A percentile compares a stretch with the other conserved stretches of the same genome.
Conservation (phyloP, 805 yeast species). For the Ogataea zsoltii region DNA sequence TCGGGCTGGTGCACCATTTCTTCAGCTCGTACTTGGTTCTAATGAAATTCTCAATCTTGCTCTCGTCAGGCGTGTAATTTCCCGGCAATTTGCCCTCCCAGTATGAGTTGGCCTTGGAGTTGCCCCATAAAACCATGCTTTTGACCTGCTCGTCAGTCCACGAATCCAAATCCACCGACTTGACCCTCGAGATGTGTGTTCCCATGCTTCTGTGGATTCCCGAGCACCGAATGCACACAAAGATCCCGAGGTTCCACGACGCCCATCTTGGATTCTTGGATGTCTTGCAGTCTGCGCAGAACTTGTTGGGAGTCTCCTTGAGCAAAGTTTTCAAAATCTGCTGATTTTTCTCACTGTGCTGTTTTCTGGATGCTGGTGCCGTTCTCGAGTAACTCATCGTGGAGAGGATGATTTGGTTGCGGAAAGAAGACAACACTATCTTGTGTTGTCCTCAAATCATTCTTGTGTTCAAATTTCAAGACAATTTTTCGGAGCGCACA, state of each 20-base stretch:
- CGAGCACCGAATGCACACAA: slow-evolving; percentile 91
- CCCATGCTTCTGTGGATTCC: slow-evolving; percentile 96
- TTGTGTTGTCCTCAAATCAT: too few relatives aligned
- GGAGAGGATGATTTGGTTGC: slow-evolving; percentile 3
- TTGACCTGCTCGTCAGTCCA: slow-evolving; percentile 94
- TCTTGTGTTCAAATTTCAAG: too few relatives aligned
- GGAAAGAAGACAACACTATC: too few relatives aligned
- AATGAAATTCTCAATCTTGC: slow-evolving; percentile 85
- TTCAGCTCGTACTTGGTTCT: slow-evolving; percentile 88
- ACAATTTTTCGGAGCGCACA: too few relatives aligned
- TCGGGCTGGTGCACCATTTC: slow-evolving; percentile 72
- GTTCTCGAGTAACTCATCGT: slow-evolving; percentile 7
- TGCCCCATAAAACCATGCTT: slow-evolving; percentile 85
- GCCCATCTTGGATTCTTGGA: slow-evolving; percentile 97
- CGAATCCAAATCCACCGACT: slow-evolving; percentile 90
- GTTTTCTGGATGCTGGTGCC: slow-evolving; percentile 15
- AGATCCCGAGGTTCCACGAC: slow-evolving; percentile 91
- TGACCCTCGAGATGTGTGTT: slow-evolving; percentile 89
- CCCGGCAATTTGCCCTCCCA: slow-evolving; percentile 84
- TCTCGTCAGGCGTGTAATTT: slow-evolving; percentile 73
- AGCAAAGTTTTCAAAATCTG: slow-evolving; percentile 74
- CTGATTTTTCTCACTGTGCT: slow-evolving; percentile 52
- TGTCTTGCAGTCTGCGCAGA: slow-evolving; percentile 90
- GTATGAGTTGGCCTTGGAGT: slow-evolving; percentile 68
- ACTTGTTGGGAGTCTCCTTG: slow-evolving; percentile 72